These are phyloP conservation scores for Mangifera indica DNA, from an alignment of 345 rosid genomes.

Conservation along the genomic window DNA sequence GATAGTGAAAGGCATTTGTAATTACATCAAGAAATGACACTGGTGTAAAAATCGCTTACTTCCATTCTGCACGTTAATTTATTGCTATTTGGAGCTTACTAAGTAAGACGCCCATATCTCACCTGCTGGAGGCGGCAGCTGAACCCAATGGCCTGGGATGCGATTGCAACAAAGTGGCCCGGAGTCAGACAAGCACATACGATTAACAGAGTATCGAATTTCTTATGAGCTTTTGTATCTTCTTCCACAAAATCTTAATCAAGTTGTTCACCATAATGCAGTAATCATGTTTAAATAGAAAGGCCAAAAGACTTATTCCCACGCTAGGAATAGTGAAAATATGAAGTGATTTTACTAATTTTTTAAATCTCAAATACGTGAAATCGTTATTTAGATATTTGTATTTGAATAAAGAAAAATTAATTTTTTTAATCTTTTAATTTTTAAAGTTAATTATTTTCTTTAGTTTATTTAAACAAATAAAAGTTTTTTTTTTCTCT, in stretches of 20 bases:
- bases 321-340: too few species aligned
- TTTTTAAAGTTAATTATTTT: too few species aligned
- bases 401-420: too few species aligned
- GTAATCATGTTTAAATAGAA: not conserved
- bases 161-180: constrained; percentile 50
- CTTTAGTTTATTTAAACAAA: too few species aligned
- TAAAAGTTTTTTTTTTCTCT: too few species aligned
- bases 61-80: not conserved
- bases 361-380: too few species aligned
- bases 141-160: constrained; percentile 87
- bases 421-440: too few species aligned
- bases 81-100: constrained; percentile 41
- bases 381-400: too few species aligned
- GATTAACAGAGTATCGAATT: not conserved
- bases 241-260: not conserved
- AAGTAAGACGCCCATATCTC: constrained; percentile 81
- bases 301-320: too few species aligned
- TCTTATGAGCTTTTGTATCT: not conserved
- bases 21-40: too few species aligned
- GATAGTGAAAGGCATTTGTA: too few species aligned
- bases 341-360: too few species aligned
- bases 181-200: not conserved
- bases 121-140: constrained; percentile 71
- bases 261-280: not conserved
- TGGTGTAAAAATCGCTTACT: not conserved